Conservation (phyloP, 2,329 filamentous ascomycete species). For the Hymenoscyphus linearis region DNA sequence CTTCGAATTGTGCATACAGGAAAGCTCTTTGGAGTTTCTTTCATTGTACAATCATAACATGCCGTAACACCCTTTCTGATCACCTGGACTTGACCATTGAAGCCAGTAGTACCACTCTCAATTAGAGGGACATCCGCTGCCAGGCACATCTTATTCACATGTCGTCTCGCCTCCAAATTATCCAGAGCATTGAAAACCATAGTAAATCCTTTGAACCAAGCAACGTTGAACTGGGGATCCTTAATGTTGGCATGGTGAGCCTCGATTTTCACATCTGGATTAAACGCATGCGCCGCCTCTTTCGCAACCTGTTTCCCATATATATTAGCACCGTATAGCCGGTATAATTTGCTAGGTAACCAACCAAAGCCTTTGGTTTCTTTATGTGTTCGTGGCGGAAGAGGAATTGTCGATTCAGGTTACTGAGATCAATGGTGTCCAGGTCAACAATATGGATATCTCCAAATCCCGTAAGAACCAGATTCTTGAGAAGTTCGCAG, state of each 20-base stretch:
- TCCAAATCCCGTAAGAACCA: conserved; percentile 85
- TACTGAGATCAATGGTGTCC: conserved; percentile 96
- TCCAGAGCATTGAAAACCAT: conserved; percentile 96
- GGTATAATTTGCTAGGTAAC: conserved; percentile 30
- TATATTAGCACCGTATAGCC: conserved; percentile 5
- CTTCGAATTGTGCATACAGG: conserved; percentile 96
- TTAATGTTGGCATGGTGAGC: conserved; percentile 96
- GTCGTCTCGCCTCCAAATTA: conserved; percentile 86
- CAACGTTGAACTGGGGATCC: conserved; percentile 75
- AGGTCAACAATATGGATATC: conserved; percentile 94
- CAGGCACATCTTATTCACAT: conserved; percentile 97
- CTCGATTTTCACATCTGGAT: conserved; percentile 78
- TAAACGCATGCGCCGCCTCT: conserved; percentile 85
- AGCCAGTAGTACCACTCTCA: conserved; percentile 95
- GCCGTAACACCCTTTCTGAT: conserved; percentile 90
- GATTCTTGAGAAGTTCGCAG: conserved; percentile 95
- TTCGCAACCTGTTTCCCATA: conserved; percentile 66
- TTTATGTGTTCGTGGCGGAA: conserved; percentile 98
- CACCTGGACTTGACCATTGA: conserved; percentile 95
- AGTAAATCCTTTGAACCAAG: conserved; percentile 79
- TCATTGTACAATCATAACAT: conserved; percentile 92
- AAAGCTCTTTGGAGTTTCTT: conserved; percentile 86
- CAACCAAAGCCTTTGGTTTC: conserved; percentile 86
- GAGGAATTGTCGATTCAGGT: conserved; percentile 94
- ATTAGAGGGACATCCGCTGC: conserved; percentile 86